Evolutionary conservation across 1,139 yeast genomes (phyloP).

Genomic region (Geotrichum klebahnii): DNA sequence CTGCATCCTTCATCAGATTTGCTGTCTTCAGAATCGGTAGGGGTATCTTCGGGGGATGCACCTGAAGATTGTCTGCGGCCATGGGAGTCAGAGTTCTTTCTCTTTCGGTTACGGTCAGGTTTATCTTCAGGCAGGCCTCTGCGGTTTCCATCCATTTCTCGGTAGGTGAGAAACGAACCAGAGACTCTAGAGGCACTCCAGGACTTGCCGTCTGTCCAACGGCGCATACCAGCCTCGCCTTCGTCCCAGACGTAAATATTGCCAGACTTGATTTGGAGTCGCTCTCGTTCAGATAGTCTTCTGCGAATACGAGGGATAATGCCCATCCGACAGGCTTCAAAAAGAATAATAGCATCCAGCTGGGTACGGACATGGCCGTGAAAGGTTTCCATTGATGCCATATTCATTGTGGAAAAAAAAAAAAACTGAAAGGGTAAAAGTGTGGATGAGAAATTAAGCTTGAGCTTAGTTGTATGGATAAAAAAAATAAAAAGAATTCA

Average conservation of each 20-base stretch:
- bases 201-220: conserved; percentile 71
- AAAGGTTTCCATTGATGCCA: conserved; percentile 53
- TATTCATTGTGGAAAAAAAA: background rate
- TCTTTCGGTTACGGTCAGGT: conserved; percentile 5
- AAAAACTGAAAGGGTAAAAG: background rate
- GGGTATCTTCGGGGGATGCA: background rate
- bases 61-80: conserved; percentile 4
- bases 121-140: background rate
- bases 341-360: conserved; percentile 57
- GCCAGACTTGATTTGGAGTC: conserved; percentile 53
- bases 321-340: conserved; percentile 61
- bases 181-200: conserved; percentile 72
- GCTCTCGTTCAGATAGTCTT: conserved; percentile 56
- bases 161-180: conserved; percentile 60
- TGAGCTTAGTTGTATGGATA: background rate
- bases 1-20: conserved; percentile 33
- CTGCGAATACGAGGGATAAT: conserved; percentile 57
- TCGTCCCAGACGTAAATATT: conserved; percentile 70
- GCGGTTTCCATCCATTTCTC: conserved; percentile 28
- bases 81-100: conserved; percentile 20
- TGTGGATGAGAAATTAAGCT: background rate
- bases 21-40: conserved; percentile 17
- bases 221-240: conserved; percentile 61
- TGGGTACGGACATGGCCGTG: conserved; percentile 55
- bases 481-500: background rate